phyloP scores from a whole-genome alignment of 108 stramenopile species.

The Nitzschia sp. region DNA sequence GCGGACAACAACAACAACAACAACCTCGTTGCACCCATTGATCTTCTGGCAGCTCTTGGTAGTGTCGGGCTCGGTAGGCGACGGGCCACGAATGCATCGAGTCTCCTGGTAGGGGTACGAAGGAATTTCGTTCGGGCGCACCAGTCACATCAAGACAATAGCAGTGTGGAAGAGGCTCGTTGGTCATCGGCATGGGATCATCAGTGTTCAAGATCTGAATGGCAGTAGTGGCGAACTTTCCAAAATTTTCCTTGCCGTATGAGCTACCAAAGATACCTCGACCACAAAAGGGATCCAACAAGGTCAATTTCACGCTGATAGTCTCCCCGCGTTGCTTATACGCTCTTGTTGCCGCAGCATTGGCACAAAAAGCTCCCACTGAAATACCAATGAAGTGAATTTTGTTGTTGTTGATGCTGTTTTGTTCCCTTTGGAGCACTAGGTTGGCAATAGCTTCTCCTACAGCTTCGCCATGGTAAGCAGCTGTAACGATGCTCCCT shows the following conservation, averaged over 20 bases:
- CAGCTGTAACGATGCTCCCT: slow-evolving; percentile 33
- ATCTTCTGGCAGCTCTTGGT: too few relatives aligned
- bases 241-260: slow-evolving; percentile 40
- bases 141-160: slow-evolving; percentile 40
- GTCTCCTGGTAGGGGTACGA: slow-evolving; percentile 34
- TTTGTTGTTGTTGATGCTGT: slow-evolving; percentile 1
- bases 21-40: not conserved
- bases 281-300: slow-evolving; percentile 47
- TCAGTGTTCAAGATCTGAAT: slow-evolving; percentile 45
- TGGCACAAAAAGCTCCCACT: slow-evolving; percentile 49
- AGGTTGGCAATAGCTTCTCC: slow-evolving; percentile 29
- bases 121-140: slow-evolving; percentile 15
- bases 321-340: not conserved
- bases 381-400: slow-evolving; percentile 46
- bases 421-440: not conserved
- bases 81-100: slow-evolving; percentile 48
- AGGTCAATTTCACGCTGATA: slow-evolving; percentile 17
- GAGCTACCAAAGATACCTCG: slow-evolving; percentile 30
- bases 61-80: slow-evolving; percentile 32
- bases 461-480: slow-evolving; percentile 41
- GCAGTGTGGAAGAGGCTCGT: slow-evolving; percentile 33
- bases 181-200: slow-evolving; percentile 52
- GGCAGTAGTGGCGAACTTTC: slow-evolving; percentile 30
- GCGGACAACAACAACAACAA: not conserved
- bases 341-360: slow-evolving; percentile 23